Evolutionary conservation across 176 grass and related monocot species (phyloP).

Genomic region (Triticum monococcum): DNA sequence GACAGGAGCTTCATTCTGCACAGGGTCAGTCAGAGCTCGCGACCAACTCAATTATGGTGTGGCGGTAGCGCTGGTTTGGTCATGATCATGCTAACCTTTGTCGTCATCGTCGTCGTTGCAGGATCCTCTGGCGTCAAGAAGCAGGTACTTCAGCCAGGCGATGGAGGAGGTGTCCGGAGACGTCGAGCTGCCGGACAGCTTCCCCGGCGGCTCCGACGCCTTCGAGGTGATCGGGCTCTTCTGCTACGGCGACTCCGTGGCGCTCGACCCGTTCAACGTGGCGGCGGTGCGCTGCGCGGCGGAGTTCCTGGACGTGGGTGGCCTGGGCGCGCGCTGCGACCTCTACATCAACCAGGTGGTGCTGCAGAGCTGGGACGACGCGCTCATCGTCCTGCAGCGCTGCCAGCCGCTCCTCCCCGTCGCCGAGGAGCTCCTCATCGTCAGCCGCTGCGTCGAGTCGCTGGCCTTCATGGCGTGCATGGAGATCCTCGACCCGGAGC

Average conservation of each 20-base stretch:
- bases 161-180: constrained; percentile 33
- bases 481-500: constrained; percentile 96
- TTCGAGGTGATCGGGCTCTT: constrained; percentile 84
- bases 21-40: constrained; percentile 41
- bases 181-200: constrained; percentile 50
- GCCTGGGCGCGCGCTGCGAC: constrained; percentile 69
- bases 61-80: neutral
- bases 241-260: constrained; percentile 64
- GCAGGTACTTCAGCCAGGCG: constrained; percentile 57
- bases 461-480: constrained; percentile 99
- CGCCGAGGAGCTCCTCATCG: constrained; percentile 81
- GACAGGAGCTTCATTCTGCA: constrained; percentile 69
- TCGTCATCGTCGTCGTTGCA: constrained; percentile 16
- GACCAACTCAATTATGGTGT: neutral
- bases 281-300: constrained; percentile 74
- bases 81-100: neutral
- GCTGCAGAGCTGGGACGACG: constrained; percentile 90
- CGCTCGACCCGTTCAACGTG: constrained; percentile 84
- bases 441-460: constrained; percentile 87
- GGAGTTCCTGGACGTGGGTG: constrained; percentile 59
- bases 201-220: constrained; percentile 60
- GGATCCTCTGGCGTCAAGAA: constrained; percentile 58
- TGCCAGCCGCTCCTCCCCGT: constrained; percentile 59
- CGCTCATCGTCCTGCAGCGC: constrained; percentile 80
- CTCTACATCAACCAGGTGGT: constrained; percentile 96